Percentiles rank a stretch among this genome's conserved stretches.
phyloP scores from a whole-genome alignment of 73 alveolate genomes.

The Paramecium biaurelia region DNA sequence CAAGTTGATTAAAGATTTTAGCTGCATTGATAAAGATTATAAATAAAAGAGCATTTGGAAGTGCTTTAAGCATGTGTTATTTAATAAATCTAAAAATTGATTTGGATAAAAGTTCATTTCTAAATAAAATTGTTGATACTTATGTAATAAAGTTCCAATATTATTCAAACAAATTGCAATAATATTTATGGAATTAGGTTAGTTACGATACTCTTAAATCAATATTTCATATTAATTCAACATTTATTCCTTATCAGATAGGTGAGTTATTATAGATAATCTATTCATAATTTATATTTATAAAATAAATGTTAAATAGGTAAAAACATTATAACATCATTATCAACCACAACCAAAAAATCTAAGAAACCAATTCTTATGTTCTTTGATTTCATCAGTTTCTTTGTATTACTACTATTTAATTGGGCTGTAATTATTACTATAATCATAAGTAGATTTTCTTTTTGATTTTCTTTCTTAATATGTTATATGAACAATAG shows the following conservation, averaged over 20 bases:
- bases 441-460: background rate
- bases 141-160: background rate
- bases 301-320: background rate
- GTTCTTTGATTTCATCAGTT: background rate
- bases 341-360: background rate
- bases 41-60: background rate
- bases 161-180: background rate
- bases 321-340: background rate
- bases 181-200: background rate
- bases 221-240: background rate
- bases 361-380: background rate
- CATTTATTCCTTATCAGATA: background rate
- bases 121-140: background rate
- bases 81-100: background rate
- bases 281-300: background rate
- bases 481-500: slow-evolving; percentile 2
- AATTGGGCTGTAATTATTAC: background rate
- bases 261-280: background rate
- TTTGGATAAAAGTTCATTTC: background rate
- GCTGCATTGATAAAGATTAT: background rate
- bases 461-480: background rate
- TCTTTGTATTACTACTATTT: background rate
- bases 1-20: background rate
- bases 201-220: background rate
- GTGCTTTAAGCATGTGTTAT: background rate